Evolutionary conservation across 805 yeast species (phyloP).

Genomic region (Priceomyces medius): DNA sequence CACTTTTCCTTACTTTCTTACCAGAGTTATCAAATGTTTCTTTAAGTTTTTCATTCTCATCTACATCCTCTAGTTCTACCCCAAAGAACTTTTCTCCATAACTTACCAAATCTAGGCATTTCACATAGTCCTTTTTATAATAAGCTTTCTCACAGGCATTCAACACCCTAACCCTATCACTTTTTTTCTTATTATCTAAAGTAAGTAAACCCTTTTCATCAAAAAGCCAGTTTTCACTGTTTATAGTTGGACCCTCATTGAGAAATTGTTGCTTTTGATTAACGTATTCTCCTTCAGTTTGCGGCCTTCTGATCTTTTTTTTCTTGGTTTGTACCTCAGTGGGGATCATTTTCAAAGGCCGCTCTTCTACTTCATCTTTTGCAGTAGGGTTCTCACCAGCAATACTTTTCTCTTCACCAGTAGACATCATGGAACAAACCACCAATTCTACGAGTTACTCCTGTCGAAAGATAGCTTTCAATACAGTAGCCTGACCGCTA

Average conservation of each 20-base stretch:
- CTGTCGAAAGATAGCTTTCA: no score
- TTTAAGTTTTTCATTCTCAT: conserved; percentile 11
- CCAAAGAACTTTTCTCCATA: conserved; percentile 33
- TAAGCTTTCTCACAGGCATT: conserved; percentile 65
- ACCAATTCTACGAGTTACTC: no score
- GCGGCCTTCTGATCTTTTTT: conserved; percentile 60
- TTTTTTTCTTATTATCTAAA: conserved; percentile 39
- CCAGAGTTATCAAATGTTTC: conserved; percentile 14
- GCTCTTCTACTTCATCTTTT: no score
- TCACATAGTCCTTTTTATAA: conserved; percentile 49
- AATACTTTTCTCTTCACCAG: no score
- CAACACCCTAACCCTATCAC: conserved; percentile 53
- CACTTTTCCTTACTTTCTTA: conserved; percentile 24
- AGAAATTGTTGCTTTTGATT: conserved; percentile 52
- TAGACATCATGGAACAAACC: no score
- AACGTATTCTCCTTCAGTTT: conserved; percentile 61
- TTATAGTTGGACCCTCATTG: conserved; percentile 56
- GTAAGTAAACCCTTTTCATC: conserved; percentile 23
- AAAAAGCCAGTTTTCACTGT: conserved; percentile 46
- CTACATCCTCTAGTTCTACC: conserved; percentile 19
- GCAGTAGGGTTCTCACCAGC: no score
- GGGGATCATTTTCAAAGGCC: no score
- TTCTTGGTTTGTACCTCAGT: conserved; percentile 1
- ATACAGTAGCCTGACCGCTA: no score
- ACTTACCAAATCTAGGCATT: conserved; percentile 49